Percentiles rank a stretch among this genome's conserved stretches.
phyloP scores from a whole-genome alignment of 495 filamentous ascomycete genomes.

The Aspergillus wentii region DNA sequence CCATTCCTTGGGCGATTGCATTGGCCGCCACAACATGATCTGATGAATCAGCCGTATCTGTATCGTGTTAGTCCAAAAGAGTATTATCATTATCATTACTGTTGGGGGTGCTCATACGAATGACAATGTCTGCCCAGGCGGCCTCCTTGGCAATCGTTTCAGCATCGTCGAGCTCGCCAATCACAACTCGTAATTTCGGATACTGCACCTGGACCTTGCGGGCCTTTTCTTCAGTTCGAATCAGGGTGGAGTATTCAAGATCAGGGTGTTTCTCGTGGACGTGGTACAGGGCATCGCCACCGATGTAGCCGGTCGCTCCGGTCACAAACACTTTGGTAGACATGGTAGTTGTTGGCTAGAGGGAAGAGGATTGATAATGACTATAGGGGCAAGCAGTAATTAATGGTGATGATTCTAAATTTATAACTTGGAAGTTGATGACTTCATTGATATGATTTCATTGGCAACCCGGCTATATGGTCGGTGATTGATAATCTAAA shows the following conservation, averaged over 20 bases:
- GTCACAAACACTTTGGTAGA: constrained; percentile 12
- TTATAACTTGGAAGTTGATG: too few species aligned
- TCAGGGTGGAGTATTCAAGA: constrained; percentile 53
- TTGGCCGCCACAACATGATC: constrained; percentile 32
- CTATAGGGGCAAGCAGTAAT: too few species aligned
- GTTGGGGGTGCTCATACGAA: constrained; percentile 21
- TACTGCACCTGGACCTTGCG: constrained; percentile 46
- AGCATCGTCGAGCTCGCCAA: constrained; percentile 35
- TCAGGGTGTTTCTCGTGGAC: constrained; percentile 52
- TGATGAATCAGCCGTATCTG: constrained; percentile 38
- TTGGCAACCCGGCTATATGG: too few species aligned
- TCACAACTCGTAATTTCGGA: constrained; percentile 33
- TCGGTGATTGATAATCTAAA: too few species aligned
- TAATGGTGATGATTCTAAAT: too few species aligned
- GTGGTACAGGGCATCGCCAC: constrained; percentile 54
- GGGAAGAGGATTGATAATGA: too few species aligned
- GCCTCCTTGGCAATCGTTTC: constrained; percentile 31
- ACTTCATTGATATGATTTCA: too few species aligned
- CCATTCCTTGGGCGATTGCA: constrained; percentile 25
- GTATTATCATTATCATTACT: background rate
- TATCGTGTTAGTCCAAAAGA: background rate
- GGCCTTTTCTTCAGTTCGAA: constrained; percentile 55
- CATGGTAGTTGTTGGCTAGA: too few species aligned
- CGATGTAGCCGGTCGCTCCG: constrained; percentile 60
- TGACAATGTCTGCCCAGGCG: constrained; percentile 39